phyloP scores from a whole-genome alignment of 176 grass and related monocot species.

The Guadua angustifolia region DNA sequence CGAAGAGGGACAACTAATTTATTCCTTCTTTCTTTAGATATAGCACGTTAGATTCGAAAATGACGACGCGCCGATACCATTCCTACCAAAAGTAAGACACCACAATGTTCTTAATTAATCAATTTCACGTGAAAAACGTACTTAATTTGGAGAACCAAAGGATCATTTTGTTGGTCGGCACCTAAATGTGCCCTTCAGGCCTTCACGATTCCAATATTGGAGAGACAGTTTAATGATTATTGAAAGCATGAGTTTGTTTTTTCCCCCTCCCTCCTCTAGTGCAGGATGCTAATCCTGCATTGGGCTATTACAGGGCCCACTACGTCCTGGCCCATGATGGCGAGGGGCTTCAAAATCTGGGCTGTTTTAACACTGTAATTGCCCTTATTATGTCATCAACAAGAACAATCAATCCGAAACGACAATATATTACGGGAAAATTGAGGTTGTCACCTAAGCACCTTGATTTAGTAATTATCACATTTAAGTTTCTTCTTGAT shows the following conservation, averaged over 20 bases:
- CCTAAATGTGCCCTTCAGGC: slow-evolving; percentile 22
- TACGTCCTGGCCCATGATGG: background rate
- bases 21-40: background rate
- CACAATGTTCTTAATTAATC: slow-evolving; percentile 4
- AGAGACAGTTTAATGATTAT: background rate
- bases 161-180: background rate
- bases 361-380: background rate
- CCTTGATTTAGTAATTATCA: no score
- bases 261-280: slow-evolving; percentile 15
- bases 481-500: no score
- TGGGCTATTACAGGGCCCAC: slow-evolving; percentile 8
- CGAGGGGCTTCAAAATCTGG: background rate
- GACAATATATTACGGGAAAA: background rate
- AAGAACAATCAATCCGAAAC: background rate
- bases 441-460: no score
- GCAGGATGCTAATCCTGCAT: background rate
- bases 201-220: slow-evolving; percentile 3
- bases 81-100: slow-evolving; percentile 3
- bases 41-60: slow-evolving; percentile 30
- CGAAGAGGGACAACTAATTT: background rate
- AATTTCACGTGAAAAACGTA: slow-evolving; percentile 26
- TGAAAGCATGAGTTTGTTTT: background rate
- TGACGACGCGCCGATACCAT: background rate
- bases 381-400: background rate
- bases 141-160: slow-evolving; percentile 12